Evolutionary conservation across 371 early-diverging fungal species (phyloP), one percentile per base, ranked within the genome.

Genomic region (Thermomucor indicae-seudaticae): DNA sequence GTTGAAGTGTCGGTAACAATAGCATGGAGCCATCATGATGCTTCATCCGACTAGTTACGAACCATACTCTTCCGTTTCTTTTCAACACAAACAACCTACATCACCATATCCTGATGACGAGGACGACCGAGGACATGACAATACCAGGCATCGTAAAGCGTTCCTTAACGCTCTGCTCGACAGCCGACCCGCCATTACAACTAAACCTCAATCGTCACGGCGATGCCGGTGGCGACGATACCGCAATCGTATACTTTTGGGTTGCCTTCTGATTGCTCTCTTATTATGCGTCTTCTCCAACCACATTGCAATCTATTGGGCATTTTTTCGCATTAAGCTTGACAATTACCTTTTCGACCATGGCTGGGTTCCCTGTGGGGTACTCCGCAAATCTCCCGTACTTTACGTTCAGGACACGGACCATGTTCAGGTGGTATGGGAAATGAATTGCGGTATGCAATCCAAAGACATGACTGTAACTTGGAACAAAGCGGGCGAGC

Each of bases 391-490:
- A 41, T 65, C 78, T 19, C 82, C 82, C 0, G 68, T 79, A 50
- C 51, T 82, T 16, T 80, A 67, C 55, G 72, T 82, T 16, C 67
- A 75, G 44, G 82, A 78, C 38, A 70, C 65, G 7, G 57, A 65
- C 8, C 67, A 75, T 30, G 63, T 78, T 14, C 69, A 80, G 44
- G 71, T 82, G 3, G 76, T 82, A 12, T 82, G 82, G 82, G 82
- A 82, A 35, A 72, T 75, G 64, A 82, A 80, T 38, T 82, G 82
- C 46, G 67, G 63, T 4, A 62, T 55, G 47, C 42, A 58, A 6
- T 37, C 63, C 24, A 62, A 69, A 12, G 69, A 76, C 17, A 72
- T 82, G 77, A 52, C 37, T 1, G 42, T 81, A 4, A 53, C 55
- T 12, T 77, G 73, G 77, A 49, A 53, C 6, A 29, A 43, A 8